phyloP scores from a whole-genome alignment of 208 protist species.

The Phytomonas sp. region DNA sequence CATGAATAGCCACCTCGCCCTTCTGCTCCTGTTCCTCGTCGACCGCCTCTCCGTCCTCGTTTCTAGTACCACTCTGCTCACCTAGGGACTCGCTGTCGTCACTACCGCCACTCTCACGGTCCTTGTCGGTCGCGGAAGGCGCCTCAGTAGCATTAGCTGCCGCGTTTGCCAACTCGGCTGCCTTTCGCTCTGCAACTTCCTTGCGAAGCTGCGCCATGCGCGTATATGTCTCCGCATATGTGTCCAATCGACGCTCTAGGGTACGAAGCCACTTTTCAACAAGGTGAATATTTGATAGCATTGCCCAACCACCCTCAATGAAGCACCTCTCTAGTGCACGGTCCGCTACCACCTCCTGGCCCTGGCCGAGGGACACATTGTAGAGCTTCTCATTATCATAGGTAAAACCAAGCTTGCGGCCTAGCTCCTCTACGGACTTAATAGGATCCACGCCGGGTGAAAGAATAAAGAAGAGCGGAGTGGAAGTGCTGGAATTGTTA shows the following conservation, averaged over 20 bases:
- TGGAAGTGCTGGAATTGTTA: conserved; percentile 90
- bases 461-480: conserved; percentile 98
- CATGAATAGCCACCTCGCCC: conserved; percentile 28
- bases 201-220: conserved; percentile 84
- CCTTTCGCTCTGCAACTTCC: conserved; percentile 76
- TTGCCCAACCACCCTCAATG: conserved; percentile 92
- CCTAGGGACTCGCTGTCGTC: conserved; percentile 5
- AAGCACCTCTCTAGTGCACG: conserved; percentile 91
- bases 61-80: conserved; percentile 16
- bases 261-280: conserved; percentile 94
- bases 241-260: conserved; percentile 96
- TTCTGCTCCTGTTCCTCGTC: conserved; percentile 14
- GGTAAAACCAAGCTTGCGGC: conserved; percentile 92
- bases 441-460: conserved; percentile 98
- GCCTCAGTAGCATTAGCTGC: conserved; percentile 6
- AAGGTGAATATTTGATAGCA: conserved; percentile 98
- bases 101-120: conserved; percentile 16
- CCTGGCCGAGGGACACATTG: conserved; percentile 97
- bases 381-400: conserved; percentile 93
- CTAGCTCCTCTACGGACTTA: conserved; percentile 91
- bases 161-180: conserved; percentile 30
- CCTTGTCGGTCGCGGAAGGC: conserved; percentile 11
- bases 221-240: conserved; percentile 87
- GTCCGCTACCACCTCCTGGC: conserved; percentile 97
- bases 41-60: conserved; percentile 17